Evolutionary conservation across 2,329 filamentous ascomycete species (phyloP), one percentile per base, ranked within the genome.

Genomic region (Hypocrella siamensis): DNA sequence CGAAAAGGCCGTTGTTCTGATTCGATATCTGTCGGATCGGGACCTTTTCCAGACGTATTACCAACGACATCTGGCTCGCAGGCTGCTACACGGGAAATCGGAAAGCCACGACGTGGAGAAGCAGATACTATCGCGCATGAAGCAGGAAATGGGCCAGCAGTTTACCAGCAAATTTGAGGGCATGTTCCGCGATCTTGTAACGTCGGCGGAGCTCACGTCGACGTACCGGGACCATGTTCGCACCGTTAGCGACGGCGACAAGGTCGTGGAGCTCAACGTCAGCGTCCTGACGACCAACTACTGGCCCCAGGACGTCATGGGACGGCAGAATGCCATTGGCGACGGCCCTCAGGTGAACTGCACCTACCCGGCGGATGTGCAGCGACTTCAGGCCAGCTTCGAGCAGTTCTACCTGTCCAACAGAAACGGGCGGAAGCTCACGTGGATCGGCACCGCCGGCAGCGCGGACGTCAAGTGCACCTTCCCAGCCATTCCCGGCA

Each of bases 41-140:
- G 90, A 98, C 50, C 66, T 93, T 42, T 94, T 98, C 46, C 88
- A 98, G 58, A 75, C 81, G 4, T 98, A 98, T 54, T 96, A 98
- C 62, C 93, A 96, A 62, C 93, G 93, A 51, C 90, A 98, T 56
- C 67, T 98, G 17, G 88, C 83, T 28, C 79, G 83, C 37, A 75
- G 90, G 31, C 61, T 98, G 26, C 63, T 98, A 14, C 82, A 90
- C 57, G 82, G 79, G 49, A 92, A 90, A 46, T 88, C 84, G 0
- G 78, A 92, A 42, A 93, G 82, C 49, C 78, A 83, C 40, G 88
- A 94, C 46, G 83, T 85, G 1, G 90, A 98, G 57, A 86, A 88
- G 51, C 79, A 90, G 46, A 92, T 98, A 72, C 90, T 98, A 32
- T 79, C 78, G 1, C 81, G 88, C 40, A 94, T 98, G 85, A 96